Evolutionary conservation across 768 basidiomycete genomes (phyloP).

Genomic region (Tylopilus rubrobrunneus): DNA sequence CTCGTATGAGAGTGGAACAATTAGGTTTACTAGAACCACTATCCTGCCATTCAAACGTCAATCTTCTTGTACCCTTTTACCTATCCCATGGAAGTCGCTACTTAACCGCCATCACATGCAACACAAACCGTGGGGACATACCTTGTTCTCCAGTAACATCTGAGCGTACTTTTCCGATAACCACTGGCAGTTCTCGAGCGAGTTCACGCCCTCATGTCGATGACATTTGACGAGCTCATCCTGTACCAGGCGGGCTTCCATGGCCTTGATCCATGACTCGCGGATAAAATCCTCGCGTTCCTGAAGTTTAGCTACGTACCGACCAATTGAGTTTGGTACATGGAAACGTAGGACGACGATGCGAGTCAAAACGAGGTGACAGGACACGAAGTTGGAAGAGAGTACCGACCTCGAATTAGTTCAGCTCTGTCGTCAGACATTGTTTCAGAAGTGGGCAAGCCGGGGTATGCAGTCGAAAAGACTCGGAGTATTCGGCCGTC

Average conservation of each 20-base stretch:
- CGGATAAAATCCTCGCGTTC: slow-evolving; percentile 74
- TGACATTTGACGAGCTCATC: slow-evolving; percentile 91
- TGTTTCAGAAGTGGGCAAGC: slow-evolving; percentile 4
- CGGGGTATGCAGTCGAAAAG: not conserved
- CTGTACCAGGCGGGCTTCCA: slow-evolving; percentile 87
- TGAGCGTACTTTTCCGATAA: slow-evolving; percentile 75
- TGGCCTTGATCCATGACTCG: slow-evolving; percentile 92
- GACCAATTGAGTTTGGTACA: not conserved
- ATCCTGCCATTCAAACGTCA: slow-evolving; percentile 38
- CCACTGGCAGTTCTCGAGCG: slow-evolving; percentile 85
- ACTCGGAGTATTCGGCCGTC: not conserved
- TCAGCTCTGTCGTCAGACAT: slow-evolving; percentile 35
- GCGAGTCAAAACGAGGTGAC: not conserved
- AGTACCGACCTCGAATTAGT: slow-evolving; percentile 28
- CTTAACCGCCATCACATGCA: slow-evolving; percentile 1
- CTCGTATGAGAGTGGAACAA: not conserved
- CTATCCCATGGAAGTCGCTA: slow-evolving; percentile 39
- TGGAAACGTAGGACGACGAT: not conserved
- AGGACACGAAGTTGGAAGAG: not conserved
- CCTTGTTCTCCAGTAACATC: slow-evolving; percentile 79
- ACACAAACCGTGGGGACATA: slow-evolving; percentile 34
- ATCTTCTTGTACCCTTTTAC: slow-evolving; percentile 84
- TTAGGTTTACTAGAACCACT: not conserved
- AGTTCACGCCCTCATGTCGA: slow-evolving; percentile 85
- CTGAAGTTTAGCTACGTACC: slow-evolving; percentile 50